phyloP scores from a whole-genome alignment of 2,329 filamentous ascomycete genomes.

The Cylindrodendrum hubeiense region DNA sequence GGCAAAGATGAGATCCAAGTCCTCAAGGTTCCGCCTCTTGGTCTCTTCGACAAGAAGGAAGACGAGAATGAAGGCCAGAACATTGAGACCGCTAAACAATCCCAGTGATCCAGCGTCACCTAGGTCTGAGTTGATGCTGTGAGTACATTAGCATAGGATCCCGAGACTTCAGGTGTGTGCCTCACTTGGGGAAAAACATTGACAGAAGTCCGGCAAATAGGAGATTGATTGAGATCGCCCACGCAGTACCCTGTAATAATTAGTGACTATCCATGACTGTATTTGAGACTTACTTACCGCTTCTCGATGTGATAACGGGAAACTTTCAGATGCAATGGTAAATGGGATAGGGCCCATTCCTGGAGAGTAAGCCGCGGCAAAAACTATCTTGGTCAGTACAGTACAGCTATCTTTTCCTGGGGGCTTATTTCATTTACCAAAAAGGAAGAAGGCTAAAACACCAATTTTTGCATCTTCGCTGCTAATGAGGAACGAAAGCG shows the following conservation, averaged over 20 bases:
- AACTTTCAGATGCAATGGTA: conserved; percentile 62
- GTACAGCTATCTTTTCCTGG: too few relatives aligned
- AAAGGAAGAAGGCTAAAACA: conserved; percentile 53
- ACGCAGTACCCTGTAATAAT: conserved; percentile 53
- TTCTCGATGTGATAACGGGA: conserved; percentile 62
- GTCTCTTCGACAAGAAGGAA: conserved; percentile 60
- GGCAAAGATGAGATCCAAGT: conserved; percentile 55
- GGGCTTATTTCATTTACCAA: conserved; percentile 38
- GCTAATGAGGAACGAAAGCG: conserved; percentile 48
- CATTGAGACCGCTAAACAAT: conserved; percentile 60
- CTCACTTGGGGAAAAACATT: conserved; percentile 54
- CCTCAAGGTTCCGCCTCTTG: conserved; percentile 54
- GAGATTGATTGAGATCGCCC: conserved; percentile 60
- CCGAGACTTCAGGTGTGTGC: neutral
- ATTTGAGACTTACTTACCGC: conserved; percentile 40
- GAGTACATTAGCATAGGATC: neutral
- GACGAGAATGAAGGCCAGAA: conserved; percentile 59
- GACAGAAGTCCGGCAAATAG: conserved; percentile 59
- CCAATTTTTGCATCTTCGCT: conserved; percentile 36
- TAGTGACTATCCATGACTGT: conserved; percentile 29
- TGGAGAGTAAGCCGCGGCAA: conserved; percentile 56
- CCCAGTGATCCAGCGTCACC: conserved; percentile 53
- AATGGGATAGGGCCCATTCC: conserved; percentile 59
- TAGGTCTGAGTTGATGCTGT: conserved; percentile 32
- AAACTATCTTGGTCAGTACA: conserved; percentile 42